Evolutionary conservation across 1,139 yeast genomes (phyloP).

Genomic region (Wickerhamomyces sp.): DNA sequence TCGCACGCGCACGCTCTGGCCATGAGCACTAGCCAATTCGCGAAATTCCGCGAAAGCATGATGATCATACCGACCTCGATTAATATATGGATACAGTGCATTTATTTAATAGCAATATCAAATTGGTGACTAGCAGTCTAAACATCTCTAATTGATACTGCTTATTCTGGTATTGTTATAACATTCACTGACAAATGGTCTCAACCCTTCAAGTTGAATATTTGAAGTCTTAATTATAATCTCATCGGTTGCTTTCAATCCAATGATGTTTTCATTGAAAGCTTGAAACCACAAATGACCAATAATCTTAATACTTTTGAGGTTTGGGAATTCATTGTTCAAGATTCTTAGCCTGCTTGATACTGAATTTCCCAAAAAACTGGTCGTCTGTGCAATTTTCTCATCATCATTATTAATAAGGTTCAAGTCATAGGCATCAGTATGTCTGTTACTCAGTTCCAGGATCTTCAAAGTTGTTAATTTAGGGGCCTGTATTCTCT

Average conservation of each 20-base stretch:
- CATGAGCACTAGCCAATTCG: not conserved
- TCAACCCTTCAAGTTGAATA: conserved; percentile 10
- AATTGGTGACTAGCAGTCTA: not conserved
- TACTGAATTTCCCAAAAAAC: not conserved
- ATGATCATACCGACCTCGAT: too few relatives aligned
- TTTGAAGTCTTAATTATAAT: conserved; percentile 13
- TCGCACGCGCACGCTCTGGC: too few relatives aligned
- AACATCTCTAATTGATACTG: too few relatives aligned
- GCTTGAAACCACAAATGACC: conserved; percentile 11
- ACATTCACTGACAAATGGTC: conserved; percentile 2
- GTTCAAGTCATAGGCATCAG: conserved; percentile 17
- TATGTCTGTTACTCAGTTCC: conserved; percentile 11
- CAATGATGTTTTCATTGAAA: conserved; percentile 5
- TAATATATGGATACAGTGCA: too few relatives aligned
- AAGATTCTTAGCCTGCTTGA: conserved; percentile 4
- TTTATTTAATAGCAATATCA: not conserved
- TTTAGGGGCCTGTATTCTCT: conserved; percentile 11
- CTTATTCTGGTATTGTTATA: not conserved
- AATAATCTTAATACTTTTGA: conserved; percentile 9
- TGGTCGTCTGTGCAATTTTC: not conserved
- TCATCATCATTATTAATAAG: conserved; percentile 7
- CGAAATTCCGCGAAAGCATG: too few relatives aligned
- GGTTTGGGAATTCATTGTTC: conserved; percentile 4
- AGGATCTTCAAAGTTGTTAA: conserved; percentile 14
- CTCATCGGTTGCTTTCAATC: conserved; percentile 1